Percentiles rank a stretch among this genome's conserved stretches.
phyloP scores from a whole-genome alignment of 2,329 filamentous ascomycete genomes.

The Penicillium sp. region DNA sequence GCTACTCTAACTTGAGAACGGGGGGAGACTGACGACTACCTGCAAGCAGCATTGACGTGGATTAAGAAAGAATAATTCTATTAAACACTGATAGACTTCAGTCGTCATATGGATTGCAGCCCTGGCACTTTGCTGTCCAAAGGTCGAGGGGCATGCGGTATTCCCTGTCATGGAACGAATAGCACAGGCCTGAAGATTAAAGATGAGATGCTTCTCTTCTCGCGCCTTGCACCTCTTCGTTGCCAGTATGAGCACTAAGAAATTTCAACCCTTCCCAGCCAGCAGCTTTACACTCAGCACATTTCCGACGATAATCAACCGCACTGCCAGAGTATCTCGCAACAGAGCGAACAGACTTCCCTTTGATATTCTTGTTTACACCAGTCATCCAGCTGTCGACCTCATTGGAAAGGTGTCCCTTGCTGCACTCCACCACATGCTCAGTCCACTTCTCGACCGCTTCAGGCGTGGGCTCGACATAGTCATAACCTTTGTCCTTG shows the following conservation, averaged over 20 bases:
- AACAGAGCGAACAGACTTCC: constrained; percentile 47
- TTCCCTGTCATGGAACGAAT: too few relatives aligned
- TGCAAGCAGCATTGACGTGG: background rate
- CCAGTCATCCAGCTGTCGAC: constrained; percentile 58
- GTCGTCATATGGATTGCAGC: background rate
- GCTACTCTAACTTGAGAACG: too few relatives aligned
- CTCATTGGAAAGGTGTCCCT: constrained; percentile 47
- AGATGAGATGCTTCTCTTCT: too few relatives aligned
- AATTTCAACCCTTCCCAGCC: constrained; percentile 6
- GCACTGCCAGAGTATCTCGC: constrained; percentile 50
- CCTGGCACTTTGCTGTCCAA: too few relatives aligned
- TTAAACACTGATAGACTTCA: background rate
- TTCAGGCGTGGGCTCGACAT: constrained; percentile 43
- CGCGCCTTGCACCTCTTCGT: too few relatives aligned
- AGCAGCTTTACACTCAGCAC: constrained; percentile 7
- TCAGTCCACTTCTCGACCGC: constrained; percentile 46
- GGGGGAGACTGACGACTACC: background rate
- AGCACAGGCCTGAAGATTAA: too few relatives aligned
- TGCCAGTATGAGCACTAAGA: too few relatives aligned
- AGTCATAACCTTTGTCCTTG: constrained; percentile 18
- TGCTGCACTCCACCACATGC: constrained; percentile 50
- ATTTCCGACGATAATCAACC: constrained; percentile 40
- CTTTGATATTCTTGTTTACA: constrained; percentile 52
- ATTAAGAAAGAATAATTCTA: background rate
- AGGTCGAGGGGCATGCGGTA: too few relatives aligned